Evolutionary conservation across 352 stramenopile genomes (phyloP).

Genomic region (Peronosclerospora sorghi): DNA sequence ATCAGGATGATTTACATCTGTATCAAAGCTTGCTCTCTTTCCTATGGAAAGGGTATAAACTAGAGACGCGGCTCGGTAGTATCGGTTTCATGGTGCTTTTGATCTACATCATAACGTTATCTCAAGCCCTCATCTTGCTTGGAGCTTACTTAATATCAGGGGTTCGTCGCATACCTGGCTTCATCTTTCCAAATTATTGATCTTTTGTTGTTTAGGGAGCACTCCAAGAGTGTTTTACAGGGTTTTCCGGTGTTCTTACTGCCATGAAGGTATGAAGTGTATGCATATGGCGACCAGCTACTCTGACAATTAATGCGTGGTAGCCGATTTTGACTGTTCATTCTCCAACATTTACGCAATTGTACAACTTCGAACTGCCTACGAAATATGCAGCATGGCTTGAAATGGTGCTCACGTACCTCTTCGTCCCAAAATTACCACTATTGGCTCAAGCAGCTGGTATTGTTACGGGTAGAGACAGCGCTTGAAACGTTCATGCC

Average conservation of each 20-base stretch:
- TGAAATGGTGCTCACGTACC: constrained; percentile 76
- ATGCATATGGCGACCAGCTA: background rate
- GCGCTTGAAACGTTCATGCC: background rate
- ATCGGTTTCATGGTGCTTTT: constrained; percentile 40
- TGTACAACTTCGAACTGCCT: constrained; percentile 67
- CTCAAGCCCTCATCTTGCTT: constrained; percentile 45
- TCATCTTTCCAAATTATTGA: background rate
- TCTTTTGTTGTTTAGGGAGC: constrained; percentile 14
- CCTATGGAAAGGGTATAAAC: constrained; percentile 75
- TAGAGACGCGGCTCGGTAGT: constrained; percentile 46
- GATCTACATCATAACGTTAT: constrained; percentile 44
- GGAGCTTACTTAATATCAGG: constrained; percentile 23
- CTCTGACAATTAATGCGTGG: constrained; percentile 12
- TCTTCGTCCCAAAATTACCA: constrained; percentile 68
- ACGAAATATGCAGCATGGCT: constrained; percentile 85
- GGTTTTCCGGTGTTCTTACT: constrained; percentile 71
- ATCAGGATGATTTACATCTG: constrained; percentile 77
- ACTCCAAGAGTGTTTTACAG: constrained; percentile 53
- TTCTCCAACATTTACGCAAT: constrained; percentile 42
- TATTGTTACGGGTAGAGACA: constrained; percentile 55
- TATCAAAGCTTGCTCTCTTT: constrained; percentile 90
- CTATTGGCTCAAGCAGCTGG: constrained; percentile 82
- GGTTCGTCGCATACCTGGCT: constrained; percentile 2
- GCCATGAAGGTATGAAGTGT: constrained; percentile 48
- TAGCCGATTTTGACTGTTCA: constrained; percentile 76